phyloP scores from a whole-genome alignment of 176 grass and related monocot species.

The Musa troglodytarum region DNA sequence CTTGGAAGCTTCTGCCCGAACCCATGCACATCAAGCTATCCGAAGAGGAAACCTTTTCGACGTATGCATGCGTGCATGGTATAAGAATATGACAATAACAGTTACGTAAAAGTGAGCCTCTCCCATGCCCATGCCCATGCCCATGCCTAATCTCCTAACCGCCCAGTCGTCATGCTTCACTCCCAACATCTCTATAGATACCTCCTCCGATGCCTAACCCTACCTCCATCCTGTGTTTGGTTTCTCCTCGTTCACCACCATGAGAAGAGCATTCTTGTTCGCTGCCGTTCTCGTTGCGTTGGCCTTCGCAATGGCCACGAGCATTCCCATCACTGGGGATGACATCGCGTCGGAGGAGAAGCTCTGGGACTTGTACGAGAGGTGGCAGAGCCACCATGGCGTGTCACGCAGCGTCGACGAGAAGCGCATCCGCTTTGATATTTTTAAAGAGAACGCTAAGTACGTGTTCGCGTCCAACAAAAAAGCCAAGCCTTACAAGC shows the following conservation, averaged over 20 bases:
- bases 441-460: constrained; percentile 66
- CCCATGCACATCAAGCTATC: too few species aligned
- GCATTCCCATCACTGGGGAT: constrained; percentile 37
- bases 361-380: constrained; percentile 42
- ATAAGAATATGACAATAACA: too few species aligned
- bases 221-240: background rate
- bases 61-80: too few species aligned
- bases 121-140: too few species aligned
- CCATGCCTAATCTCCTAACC: too few species aligned
- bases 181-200: background rate
- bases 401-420: constrained; percentile 1
- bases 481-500: constrained; percentile 7
- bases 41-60: too few species aligned
- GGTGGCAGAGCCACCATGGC: constrained; percentile 50
- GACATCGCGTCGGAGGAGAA: constrained; percentile 56
- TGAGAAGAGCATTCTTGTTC: constrained; percentile 22
- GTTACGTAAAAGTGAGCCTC: too few species aligned
- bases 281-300: background rate
- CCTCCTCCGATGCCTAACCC: background rate
- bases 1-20: too few species aligned
- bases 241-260: background rate
- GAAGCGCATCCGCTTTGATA: constrained; percentile 28
- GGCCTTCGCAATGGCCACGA: background rate
- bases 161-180: background rate
- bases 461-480: constrained; percentile 58